Percentiles rank a stretch among this genome's conserved stretches.
phyloP scores from a whole-genome alignment of 106 monocot genomes.

The Allium sativum region DNA sequence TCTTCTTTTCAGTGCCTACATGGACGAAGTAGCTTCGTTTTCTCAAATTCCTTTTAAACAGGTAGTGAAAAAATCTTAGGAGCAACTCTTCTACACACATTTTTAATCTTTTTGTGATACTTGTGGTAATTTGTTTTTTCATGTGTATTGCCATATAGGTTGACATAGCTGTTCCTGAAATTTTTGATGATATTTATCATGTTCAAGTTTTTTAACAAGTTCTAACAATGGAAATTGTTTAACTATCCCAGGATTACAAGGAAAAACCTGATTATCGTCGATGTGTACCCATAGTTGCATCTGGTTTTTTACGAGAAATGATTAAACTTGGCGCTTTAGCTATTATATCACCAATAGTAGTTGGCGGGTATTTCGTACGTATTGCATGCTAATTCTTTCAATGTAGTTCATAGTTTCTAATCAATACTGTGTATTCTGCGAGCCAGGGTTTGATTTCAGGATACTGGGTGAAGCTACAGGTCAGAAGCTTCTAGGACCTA shows the following conservation, averaged over 20 bases:
- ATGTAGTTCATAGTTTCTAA: not conserved
- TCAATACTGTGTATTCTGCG: not conserved
- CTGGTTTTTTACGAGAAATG: slow-evolving; percentile 81
- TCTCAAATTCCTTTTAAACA: slow-evolving; percentile 69
- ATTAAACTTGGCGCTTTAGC: slow-evolving; percentile 94
- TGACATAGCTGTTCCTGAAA: slow-evolving; percentile 94
- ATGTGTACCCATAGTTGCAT: slow-evolving; percentile 96
- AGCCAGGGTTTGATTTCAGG: slow-evolving; percentile 68
- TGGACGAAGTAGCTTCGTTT: slow-evolving; percentile 96
- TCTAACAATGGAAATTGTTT: slow-evolving; percentile 5
- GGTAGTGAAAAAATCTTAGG: slow-evolving; percentile 20
- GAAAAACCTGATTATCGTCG: slow-evolving; percentile 98
- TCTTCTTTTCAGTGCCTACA: slow-evolving; percentile 97
- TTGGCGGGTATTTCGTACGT: slow-evolving; percentile 40
- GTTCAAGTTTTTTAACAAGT: not conserved
- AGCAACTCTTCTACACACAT: not conserved
- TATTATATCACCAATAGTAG: slow-evolving; percentile 68
- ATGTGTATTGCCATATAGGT: slow-evolving; percentile 34
- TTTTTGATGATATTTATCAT: slow-evolving; percentile 94
- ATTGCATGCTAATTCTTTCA: slow-evolving; percentile 1
- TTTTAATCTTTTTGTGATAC: not conserved
- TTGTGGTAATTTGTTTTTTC: slow-evolving; percentile 1
- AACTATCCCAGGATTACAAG: slow-evolving; percentile 82
- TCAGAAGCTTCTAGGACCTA: slow-evolving; percentile 84
- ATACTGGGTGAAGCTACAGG: slow-evolving; percentile 65